Percentiles rank a stretch among this genome's conserved stretches.
These are phyloP conservation scores for Acacia crassicarpa DNA, from an alignment of 306 rosid species.

Conservation along the genomic window DNA sequence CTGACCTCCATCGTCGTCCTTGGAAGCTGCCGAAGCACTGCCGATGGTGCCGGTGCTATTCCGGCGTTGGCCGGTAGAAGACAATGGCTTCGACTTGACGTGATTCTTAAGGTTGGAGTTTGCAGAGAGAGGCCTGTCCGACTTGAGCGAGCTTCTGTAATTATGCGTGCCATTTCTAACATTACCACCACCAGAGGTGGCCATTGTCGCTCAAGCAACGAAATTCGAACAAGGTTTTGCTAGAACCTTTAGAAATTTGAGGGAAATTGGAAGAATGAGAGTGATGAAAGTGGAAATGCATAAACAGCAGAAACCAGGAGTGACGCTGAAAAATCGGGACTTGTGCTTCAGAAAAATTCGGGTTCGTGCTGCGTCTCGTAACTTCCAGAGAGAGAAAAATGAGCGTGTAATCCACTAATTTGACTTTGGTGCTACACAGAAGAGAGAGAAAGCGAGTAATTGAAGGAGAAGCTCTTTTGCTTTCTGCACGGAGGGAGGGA, in stretches of 20 bases:
- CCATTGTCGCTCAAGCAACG: conserved; percentile 47
- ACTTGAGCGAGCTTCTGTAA: conserved; percentile 62
- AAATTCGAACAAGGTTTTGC: conserved; percentile 21
- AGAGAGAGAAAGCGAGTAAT: not conserved
- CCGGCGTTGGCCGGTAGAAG: conserved; percentile 70
- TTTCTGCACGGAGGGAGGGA: not conserved
- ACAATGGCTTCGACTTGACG: conserved; percentile 63
- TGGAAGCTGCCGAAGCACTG: conserved; percentile 39
- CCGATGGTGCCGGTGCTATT: conserved; percentile 58
- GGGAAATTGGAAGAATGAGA: not conserved
- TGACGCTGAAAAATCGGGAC: conserved; percentile 29
- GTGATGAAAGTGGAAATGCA: conserved; percentile 11
- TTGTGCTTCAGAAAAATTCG: conserved; percentile 59
- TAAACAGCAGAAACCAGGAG: conserved; percentile 16
- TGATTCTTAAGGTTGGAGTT: conserved; percentile 55
- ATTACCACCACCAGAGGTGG: conserved; percentile 55
- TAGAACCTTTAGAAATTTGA: conserved; percentile 26
- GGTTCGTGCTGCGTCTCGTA: conserved; percentile 27
- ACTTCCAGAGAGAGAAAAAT: not conserved
- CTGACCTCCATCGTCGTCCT: conserved; percentile 71
- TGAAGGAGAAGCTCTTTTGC: not conserved
- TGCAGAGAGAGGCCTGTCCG: conserved; percentile 51
- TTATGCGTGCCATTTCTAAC: conserved; percentile 54
- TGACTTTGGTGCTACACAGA: conserved; percentile 23
- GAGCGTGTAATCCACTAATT: not conserved